Evolutionary conservation across 1,284 basidiomycete species (phyloP).

Genomic region (Coniophora puteana): DNA sequence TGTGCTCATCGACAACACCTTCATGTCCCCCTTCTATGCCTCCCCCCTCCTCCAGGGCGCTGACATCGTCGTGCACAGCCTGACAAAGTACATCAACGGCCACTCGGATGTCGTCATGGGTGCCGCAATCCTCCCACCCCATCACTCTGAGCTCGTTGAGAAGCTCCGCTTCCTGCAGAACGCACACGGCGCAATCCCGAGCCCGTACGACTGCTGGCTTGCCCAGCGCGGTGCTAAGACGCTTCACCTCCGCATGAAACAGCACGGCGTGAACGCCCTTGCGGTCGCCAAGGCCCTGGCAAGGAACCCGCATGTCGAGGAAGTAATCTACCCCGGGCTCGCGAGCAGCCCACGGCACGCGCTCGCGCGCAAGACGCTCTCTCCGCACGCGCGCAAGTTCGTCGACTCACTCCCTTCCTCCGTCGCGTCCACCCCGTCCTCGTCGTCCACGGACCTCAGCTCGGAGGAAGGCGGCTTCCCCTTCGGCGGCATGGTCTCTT

Average conservation of each 20-base stretch:
- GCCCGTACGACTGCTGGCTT: conserved; percentile 89
- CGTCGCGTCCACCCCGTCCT: too few species aligned
- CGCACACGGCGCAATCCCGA: conserved; percentile 85
- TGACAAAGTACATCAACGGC: conserved; percentile 93
- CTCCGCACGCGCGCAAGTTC: conserved; percentile 68
- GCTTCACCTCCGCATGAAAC: conserved; percentile 81
- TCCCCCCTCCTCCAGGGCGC: conserved; percentile 86
- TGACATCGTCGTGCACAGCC: conserved; percentile 76
- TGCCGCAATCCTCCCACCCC: conserved; percentile 66
- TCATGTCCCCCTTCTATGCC: conserved; percentile 89
- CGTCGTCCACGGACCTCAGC: conserved; percentile 23
- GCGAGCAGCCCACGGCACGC: conserved; percentile 53
- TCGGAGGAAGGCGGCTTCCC: conserved; percentile 59
- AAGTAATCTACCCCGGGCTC: conserved; percentile 88
- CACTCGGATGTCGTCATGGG: conserved; percentile 93
- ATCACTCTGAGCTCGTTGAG: conserved; percentile 43
- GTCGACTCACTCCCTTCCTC: conserved; percentile 43
- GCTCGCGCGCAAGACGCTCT: conserved; percentile 63
- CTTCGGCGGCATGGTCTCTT: conserved; percentile 83
- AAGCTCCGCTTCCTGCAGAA: conserved; percentile 90
- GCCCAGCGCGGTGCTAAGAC: conserved; percentile 93
- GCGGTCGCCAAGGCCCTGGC: conserved; percentile 69
- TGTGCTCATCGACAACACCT: conserved; percentile 91
- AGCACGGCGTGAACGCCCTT: conserved; percentile 85
- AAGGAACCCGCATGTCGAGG: conserved; percentile 55